Evolutionary conservation across 2,329 filamentous ascomycete genomes (phyloP).

Genomic region (Scorias spongiosa): DNA sequence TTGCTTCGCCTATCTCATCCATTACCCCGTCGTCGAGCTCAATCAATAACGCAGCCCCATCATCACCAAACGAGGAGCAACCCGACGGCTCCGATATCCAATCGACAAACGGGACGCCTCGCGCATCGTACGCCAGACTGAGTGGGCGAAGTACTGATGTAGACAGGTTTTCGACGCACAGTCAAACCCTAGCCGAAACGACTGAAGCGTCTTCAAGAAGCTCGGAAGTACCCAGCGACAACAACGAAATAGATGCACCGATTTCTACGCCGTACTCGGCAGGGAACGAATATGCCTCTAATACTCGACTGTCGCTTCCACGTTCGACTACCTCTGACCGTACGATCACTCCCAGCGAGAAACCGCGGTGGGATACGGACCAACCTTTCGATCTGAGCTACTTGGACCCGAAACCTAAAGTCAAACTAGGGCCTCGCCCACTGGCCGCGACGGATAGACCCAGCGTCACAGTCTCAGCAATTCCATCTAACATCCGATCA

Average conservation of each 20-base stretch:
- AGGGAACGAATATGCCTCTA: neutral
- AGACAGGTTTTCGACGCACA: too few species aligned
- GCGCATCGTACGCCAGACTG: too few species aligned
- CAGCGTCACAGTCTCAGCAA: conserved; percentile 37
- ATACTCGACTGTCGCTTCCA: conserved; percentile 1
- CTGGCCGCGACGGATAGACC: conserved; percentile 30
- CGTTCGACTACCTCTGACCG: conserved; percentile 2
- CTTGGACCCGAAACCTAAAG: conserved; percentile 52
- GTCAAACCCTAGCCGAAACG: too few species aligned
- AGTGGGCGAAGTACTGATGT: too few species aligned
- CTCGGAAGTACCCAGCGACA: neutral
- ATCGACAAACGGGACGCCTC: too few species aligned
- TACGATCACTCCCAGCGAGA: conserved; percentile 1
- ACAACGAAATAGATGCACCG: neutral
- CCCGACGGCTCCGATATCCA: too few species aligned
- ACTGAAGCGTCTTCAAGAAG: neutral
- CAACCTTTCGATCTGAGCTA: conserved; percentile 30
- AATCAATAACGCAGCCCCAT: too few species aligned
- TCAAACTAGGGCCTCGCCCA: conserved; percentile 77
- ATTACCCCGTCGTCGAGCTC: neutral
- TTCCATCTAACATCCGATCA: conserved; percentile 14
- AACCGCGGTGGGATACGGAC: conserved; percentile 28
- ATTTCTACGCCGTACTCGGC: neutral
- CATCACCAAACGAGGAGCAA: too few species aligned
- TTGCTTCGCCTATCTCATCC: neutral